Evolutionary conservation across 139 green algal genomes (phyloP), one percentile per base, ranked within the genome.

Genomic region (Tetraselmis striata): DNA sequence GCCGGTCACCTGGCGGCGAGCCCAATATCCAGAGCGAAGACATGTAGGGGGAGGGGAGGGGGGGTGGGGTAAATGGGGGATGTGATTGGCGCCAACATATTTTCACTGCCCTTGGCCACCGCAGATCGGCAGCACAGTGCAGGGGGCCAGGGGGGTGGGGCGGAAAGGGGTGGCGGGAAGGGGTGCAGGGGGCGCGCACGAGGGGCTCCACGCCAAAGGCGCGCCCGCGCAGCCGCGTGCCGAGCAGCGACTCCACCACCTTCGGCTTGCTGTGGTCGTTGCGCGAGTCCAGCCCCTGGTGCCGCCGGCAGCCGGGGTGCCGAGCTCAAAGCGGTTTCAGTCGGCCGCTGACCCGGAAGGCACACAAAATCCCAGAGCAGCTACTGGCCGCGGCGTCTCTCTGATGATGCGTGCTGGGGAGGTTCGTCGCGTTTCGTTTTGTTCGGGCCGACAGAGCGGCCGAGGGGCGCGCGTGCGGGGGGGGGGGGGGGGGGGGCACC

Each of bases 211-310:
- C 28, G 0, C 79, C 59, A 81, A 89, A 89, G 2, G 83, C 78
- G 24, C 87, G 82, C 22, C 93, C 93, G 18, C 84, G 81, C 77
- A 97, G 88, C 2, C 88, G 84, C 0, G 90, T 89, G 18, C 91
- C 93, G 79, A 96, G 86, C 76, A 96, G 81, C 27, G 90, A 84
- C 79, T 96, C 93, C 27, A 98, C 85, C 79, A 97, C 93, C 78
- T 94, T 93, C 29, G 92, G 91, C 0, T 30, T 32, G 5, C 87
- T 2, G 23, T 93, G 81, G 80, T 89, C 79, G 27, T 86, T 76
- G 29, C 76, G 30, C 0, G 78, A 76, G n/a, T 91, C 83, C 31
- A 93, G 30, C 2, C 85, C 85, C 81, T 89, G 79, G n/a, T n/a
- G n/a, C n/a, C n/a, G n/a, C n/a, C n/a, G n/a, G n/a, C 58, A 23